Evolutionary conservation across 75 land plant genomes (phyloP).

Genomic region (Selaginella tamariscina): DNA sequence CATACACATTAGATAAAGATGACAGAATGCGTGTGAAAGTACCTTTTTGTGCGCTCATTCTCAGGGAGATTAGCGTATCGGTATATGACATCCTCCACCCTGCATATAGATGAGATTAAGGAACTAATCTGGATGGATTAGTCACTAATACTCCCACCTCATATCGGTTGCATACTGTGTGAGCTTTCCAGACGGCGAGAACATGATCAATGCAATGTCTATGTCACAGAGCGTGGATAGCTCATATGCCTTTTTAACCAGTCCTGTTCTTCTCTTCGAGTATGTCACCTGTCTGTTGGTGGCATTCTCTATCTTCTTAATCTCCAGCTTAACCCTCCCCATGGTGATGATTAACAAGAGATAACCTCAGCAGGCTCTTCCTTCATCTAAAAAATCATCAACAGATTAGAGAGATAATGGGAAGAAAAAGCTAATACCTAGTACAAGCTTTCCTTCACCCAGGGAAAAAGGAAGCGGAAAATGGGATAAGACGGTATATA

Average conservation of each 20-base stretch:
- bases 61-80: conserved; percentile 21
- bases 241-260: conserved; percentile 26
- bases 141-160: not conserved
- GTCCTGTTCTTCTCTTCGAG: conserved; percentile 24
- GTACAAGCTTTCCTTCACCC: too few species aligned
- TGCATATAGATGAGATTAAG: too few species aligned
- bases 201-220: conserved; percentile 25
- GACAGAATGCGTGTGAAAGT: too few species aligned
- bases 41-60: conserved; percentile 26
- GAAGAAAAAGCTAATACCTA: too few species aligned
- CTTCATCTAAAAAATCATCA: too few species aligned
- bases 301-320: conserved; percentile 28
- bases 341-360: too few species aligned
- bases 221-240: conserved; percentile 24
- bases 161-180: conserved; percentile 18
- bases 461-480: too few species aligned
- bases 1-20: too few species aligned
- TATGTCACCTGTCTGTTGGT: conserved; percentile 31
- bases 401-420: too few species aligned
- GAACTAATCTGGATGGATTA: too few species aligned
- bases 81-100: conserved; percentile 20
- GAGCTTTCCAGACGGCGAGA: conserved; percentile 26
- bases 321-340: conserved; percentile 30
- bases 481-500: too few species aligned
- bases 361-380: too few species aligned